Conservation (phyloP, 257 asterid genomes). For the Mitragyna speciosa region DNA sequence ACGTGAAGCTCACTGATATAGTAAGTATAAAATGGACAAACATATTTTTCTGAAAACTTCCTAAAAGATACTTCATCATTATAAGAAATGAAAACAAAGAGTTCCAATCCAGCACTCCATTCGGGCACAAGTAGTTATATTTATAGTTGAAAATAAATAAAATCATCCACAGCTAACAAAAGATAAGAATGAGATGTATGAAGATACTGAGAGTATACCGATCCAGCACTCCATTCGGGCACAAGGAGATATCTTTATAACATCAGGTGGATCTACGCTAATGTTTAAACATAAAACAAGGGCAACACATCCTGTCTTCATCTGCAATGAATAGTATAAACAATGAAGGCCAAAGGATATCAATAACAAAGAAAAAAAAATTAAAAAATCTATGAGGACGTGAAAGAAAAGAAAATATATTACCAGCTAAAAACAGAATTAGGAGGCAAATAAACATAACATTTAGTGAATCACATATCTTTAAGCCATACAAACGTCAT, state of each 20-base stretch:
- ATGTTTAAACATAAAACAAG: constrained; percentile 94
- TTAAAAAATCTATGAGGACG: neutral
- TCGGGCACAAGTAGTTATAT: too few relatives aligned
- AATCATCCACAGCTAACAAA: constrained; percentile 4
- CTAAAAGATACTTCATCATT: neutral
- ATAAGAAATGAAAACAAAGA: neutral
- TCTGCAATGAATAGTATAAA: constrained; percentile 57
- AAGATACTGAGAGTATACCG: constrained; percentile 53
- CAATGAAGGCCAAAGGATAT: constrained; percentile 13
- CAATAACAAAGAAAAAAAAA: neutral
- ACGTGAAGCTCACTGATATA: neutral
- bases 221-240: constrained; percentile 99
- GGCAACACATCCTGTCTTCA: constrained; percentile 99
- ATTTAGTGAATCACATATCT: neutral
- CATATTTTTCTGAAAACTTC: neutral
- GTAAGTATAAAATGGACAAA: neutral
- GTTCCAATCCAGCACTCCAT: neutral
- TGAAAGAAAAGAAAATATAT: neutral
- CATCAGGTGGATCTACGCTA: constrained; percentile 97
- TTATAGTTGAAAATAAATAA: too few relatives aligned
- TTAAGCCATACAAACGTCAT: neutral
- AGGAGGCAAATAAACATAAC: neutral
- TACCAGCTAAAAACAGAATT: neutral
- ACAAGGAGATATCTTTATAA: constrained; percentile 98
- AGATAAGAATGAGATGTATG: constrained; percentile 17